A percentile compares a stretch with the other conserved stretches of the same genome.
Conservation (phyloP, 805 yeast species). For the Osmozyma mogii region DNA sequence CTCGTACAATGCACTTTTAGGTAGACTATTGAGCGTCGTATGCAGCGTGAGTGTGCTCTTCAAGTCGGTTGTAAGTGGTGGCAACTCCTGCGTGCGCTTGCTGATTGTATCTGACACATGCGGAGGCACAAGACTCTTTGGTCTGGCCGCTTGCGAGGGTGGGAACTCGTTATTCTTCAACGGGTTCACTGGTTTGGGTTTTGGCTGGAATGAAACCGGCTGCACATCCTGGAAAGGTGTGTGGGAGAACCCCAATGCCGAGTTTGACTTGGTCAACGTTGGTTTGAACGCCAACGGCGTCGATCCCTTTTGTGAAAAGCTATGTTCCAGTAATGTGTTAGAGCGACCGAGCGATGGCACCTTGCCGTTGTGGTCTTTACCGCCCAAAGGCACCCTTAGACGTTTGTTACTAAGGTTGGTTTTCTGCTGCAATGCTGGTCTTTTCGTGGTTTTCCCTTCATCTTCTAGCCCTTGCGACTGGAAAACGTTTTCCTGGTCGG, state of each 20-base stretch:
- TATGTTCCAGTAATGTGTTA: slow-evolving; percentile 7
- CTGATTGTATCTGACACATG: slow-evolving; percentile 19
- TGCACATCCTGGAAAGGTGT: background rate
- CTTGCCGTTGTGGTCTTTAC: slow-evolving; percentile 28
- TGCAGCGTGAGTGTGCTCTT: slow-evolving; percentile 10
- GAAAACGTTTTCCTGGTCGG: background rate
- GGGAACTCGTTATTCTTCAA: slow-evolving; percentile 11
- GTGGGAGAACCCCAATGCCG: slow-evolving; percentile 29
- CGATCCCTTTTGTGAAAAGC: slow-evolving; percentile 3
- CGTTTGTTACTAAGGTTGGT: slow-evolving; percentile 10
- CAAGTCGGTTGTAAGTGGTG: slow-evolving; percentile 6
- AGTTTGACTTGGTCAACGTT: slow-evolving; percentile 25
- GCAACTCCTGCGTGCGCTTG: slow-evolving; percentile 11
- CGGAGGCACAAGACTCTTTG: slow-evolving; percentile 14
- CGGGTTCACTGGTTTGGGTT: slow-evolving; percentile 4
- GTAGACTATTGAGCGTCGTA: slow-evolving; percentile 9
- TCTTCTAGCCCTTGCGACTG: no score
- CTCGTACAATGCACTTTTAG: slow-evolving; percentile 5
- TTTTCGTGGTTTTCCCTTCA: slow-evolving; percentile 1
- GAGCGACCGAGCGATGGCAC: slow-evolving; percentile 25
- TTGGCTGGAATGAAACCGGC: background rate
- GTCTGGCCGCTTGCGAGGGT: slow-evolving; percentile 13
- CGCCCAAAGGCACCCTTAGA: slow-evolving; percentile 28
- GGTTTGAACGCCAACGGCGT: slow-evolving; percentile 13
- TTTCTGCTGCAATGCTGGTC: slow-evolving; percentile 5